Base-by-base conservation (phyloP, 1,284 basidiomycete genomes). In the Ganoderma lucidum region DNA sequence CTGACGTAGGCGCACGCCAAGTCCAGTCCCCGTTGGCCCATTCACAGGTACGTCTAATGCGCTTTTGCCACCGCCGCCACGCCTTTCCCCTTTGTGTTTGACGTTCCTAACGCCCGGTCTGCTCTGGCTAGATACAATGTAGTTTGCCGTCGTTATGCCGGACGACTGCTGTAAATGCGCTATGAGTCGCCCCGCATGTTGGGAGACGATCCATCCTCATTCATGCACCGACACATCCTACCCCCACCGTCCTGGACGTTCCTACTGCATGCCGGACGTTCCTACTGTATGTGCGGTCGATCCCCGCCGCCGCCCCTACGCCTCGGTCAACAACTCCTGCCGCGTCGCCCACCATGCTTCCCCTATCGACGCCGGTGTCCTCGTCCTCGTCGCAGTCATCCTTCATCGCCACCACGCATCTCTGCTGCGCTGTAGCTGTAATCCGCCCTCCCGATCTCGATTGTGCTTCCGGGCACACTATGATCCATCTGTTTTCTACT, bases 1-100 rank as follows among this genome's bases (percentile, higher is more conserved):
- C 58, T 73, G 39, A 67, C 69, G 15, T 73, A 55, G 62, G 61
- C 51, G 23, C 23, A 28, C 23, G 48, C 14, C 23, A 2, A n/a
- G n/a, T 15, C n/a, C 17, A 10, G 48, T 51, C 14, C 39, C 39
- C 39, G 39, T 41, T 41, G 9, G 39, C 39, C 12, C 39, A 14
- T 41, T 41, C 35, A 9, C 10, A 41, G 39, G 39, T 41, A 14
- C 10, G 39, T 41, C 39, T 9, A 14, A 14, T 41, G 10, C 39
- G 39, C 42, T 12, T 19, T 12, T 44, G 0, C 42, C 17, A 19
- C 17, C 42, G 17, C 12, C 12, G 39, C 39, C 23, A 23, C 23
- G 23, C 8, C 39, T 9, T 14, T 41, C 10, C 39, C 12, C 39
- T 41, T 9, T 41, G 12, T 17, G 42, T 12, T 44, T 19, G 6